phyloP scores from a whole-genome alignment of 768 basidiomycete genomes.

The Paxillus rubicundulus region DNA sequence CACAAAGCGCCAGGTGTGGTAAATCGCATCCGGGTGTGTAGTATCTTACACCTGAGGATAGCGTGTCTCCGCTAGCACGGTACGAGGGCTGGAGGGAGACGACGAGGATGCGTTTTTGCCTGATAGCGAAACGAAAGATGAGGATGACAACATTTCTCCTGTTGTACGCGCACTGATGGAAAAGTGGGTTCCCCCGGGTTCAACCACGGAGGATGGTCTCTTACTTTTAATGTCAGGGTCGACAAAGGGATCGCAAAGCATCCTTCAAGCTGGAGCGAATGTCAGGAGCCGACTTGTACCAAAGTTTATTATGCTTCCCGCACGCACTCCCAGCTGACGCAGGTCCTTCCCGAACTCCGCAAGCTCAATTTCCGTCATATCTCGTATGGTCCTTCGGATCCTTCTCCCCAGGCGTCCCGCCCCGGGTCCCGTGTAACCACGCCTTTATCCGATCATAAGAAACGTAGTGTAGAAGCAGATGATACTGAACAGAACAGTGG shows the following conservation, averaged over 20 bases:
- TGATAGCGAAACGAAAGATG: conserved; percentile 39
- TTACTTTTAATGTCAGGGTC: conserved; percentile 16
- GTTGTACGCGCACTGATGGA: conserved; percentile 78
- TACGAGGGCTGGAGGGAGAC: conserved; percentile 30
- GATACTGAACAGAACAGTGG: conserved; percentile 26
- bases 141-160: conserved; percentile 64
- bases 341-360: conserved; percentile 81
- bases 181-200: conserved; percentile 47
- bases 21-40: not conserved
- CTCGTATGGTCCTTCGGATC: conserved; percentile 9
- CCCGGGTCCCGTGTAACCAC: not conserved
- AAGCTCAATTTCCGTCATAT: conserved; percentile 56
- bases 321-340: conserved; percentile 93
- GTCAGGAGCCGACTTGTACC: conserved; percentile 58
- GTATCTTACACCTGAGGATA: conserved; percentile 12
- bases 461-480: conserved; percentile 23
- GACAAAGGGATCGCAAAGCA: conserved; percentile 3
- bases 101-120: conserved; percentile 77
- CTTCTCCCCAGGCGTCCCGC: conserved; percentile 11
- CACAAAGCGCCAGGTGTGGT: conserved; percentile 56
- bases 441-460: conserved; percentile 4
- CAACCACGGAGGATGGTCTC: not conserved
- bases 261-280: conserved; percentile 4
- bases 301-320: conserved; percentile 94
- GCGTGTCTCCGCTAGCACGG: conserved; percentile 18